phyloP scores from a whole-genome alignment of 768 basidiomycete species.

The Leccinum arenicola region DNA sequence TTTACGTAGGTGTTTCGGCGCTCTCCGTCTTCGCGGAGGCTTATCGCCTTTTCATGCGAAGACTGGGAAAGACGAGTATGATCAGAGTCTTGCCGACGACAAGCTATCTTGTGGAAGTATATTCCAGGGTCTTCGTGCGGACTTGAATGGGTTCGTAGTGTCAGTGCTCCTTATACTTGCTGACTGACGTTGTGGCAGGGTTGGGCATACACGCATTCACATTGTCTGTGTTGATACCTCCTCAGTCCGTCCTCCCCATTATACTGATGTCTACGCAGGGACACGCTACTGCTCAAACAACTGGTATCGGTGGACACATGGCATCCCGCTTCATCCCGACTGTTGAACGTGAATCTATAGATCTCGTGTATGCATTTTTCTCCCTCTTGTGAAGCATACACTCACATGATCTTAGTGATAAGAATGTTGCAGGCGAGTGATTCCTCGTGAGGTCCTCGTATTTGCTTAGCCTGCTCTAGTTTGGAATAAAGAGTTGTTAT shows the following conservation, averaged over 20 bases:
- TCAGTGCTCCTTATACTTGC: not conserved
- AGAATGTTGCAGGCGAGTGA: conserved; percentile 5
- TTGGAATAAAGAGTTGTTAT: conserved; percentile 77
- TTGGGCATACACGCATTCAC: conserved; percentile 13
- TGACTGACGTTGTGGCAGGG: conserved; percentile 6
- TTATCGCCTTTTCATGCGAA: conserved; percentile 26
- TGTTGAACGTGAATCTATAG: conserved; percentile 18
- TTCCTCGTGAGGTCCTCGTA: not conserved
- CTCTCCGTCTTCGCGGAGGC: not conserved
- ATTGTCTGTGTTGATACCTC: conserved; percentile 1
- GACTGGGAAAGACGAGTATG: conserved; percentile 83
- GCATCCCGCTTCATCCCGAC: conserved; percentile 16
- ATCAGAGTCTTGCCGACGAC: conserved; percentile 69
- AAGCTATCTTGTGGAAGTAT: conserved; percentile 68
- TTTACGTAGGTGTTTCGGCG: conserved; percentile 46
- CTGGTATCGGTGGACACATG: conserved; percentile 18
- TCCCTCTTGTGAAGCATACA: not conserved
- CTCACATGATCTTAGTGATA: conserved; percentile 4
- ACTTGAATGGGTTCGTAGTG: conserved; percentile 68
- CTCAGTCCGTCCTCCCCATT: not conserved
- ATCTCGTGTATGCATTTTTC: conserved; percentile 7
- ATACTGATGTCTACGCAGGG: conserved; percentile 1
- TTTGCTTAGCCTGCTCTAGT: conserved; percentile 37
- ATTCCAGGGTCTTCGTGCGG: conserved; percentile 84
- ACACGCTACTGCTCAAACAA: conserved; percentile 13